These are phyloP conservation scores for Ophiostoma ulmi DNA, from an alignment of 2,329 filamentous ascomycete genomes.

Conservation along the genomic window DNA sequence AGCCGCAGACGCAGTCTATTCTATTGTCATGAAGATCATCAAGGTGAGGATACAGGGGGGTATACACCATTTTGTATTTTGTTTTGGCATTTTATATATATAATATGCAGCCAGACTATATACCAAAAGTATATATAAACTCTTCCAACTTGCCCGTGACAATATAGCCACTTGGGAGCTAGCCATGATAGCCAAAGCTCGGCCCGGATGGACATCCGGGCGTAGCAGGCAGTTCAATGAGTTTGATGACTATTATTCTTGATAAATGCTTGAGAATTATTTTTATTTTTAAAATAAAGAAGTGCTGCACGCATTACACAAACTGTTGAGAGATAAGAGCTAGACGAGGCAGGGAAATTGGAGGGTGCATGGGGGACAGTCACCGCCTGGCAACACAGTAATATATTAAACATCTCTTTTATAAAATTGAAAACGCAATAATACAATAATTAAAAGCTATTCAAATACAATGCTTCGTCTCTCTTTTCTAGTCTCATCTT, in stretches of 20 bases:
- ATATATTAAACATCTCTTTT: not conserved
- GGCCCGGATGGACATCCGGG: not conserved
- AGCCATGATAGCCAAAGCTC: not conserved
- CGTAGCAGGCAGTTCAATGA: not conserved
- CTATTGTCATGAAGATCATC: not conserved
- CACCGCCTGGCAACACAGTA: not conserved
- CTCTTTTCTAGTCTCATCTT: not conserved
- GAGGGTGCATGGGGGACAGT: slow-evolving; percentile 3
- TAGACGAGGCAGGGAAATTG: slow-evolving; percentile 3
- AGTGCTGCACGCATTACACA: not conserved
- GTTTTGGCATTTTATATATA: not conserved
- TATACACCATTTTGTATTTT: not conserved
- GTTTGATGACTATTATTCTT: not conserved
- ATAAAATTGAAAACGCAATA: not conserved
- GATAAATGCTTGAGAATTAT: not conserved
- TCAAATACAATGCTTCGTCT: not conserved
- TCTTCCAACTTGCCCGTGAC: not conserved
- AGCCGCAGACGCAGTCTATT: not conserved
- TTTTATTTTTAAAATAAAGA: not conserved
- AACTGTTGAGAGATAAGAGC: not conserved
- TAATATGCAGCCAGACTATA: not conserved
- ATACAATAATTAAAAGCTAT: not conserved
- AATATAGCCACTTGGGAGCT: not conserved
- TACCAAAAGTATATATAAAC: not conserved
- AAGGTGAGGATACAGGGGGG: not conserved